phyloP scores from a whole-genome alignment of 2,329 filamentous ascomycete species.

The Bipolaris zeicola region DNA sequence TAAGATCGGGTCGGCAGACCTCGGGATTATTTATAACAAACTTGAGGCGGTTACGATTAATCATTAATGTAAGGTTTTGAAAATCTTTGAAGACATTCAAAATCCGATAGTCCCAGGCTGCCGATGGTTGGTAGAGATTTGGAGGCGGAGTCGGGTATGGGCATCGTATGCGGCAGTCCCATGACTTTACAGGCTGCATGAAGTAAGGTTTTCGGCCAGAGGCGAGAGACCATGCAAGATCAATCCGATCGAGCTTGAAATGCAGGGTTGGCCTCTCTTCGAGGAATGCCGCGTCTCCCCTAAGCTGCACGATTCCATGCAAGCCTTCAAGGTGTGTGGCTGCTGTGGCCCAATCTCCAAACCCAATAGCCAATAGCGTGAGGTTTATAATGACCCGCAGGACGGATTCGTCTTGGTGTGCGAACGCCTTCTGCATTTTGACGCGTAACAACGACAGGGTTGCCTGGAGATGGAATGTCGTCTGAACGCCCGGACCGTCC shows the following conservation, averaged over 20 bases:
- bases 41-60: neutral
- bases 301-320: neutral
- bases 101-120: neutral
- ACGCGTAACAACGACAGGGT: neutral
- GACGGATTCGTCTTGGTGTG: neutral
- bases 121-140: neutral
- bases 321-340: neutral
- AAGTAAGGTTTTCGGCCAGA: neutral
- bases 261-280: neutral
- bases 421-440: neutral
- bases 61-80: neutral
- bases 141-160: neutral
- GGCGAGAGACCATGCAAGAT: neutral
- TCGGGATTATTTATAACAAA: neutral
- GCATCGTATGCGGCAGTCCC: neutral
- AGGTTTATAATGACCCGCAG: neutral
- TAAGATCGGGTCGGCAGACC: neutral
- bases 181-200: neutral
- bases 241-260: neutral
- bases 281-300: neutral
- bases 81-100: neutral
- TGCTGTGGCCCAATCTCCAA: neutral
- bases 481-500: neutral
- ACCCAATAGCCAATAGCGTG: neutral
- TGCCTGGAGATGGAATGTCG: neutral